These are phyloP conservation scores for Pisolithus albus DNA, from an alignment of 768 basidiomycete species.

Conservation along the genomic window DNA sequence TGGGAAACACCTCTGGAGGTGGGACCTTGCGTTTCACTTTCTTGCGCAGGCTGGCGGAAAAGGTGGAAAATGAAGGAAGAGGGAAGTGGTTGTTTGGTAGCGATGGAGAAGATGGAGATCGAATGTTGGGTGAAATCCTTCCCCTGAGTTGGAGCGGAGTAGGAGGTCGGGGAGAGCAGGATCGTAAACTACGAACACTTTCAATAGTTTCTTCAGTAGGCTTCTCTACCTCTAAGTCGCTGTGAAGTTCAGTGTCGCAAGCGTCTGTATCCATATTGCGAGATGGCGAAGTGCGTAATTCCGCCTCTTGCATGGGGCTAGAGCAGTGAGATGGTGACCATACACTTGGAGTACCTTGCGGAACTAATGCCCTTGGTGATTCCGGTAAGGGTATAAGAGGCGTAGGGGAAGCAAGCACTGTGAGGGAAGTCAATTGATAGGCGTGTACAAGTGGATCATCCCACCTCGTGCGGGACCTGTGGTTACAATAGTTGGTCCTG, in stretches of 20 bases:
- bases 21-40: constrained; percentile 41
- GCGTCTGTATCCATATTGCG: constrained; percentile 1
- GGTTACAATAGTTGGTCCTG: not conserved
- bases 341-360: constrained; percentile 25
- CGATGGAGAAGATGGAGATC: constrained; percentile 11
- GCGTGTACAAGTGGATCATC: not conserved
- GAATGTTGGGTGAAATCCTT: constrained; percentile 3
- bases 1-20: constrained; percentile 32
- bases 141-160: constrained; percentile 23
- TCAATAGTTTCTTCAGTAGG: constrained; percentile 2
- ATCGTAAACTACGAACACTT: constrained; percentile 4
- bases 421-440: not conserved
- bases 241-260: not conserved
- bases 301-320: constrained; percentile 7
- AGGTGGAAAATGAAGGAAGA: not conserved
- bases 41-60: constrained; percentile 14
- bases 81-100: constrained; percentile 10
- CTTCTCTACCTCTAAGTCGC: constrained; percentile 10
- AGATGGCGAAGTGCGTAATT: not conserved
- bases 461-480: not conserved
- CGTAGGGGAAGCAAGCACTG: not conserved
- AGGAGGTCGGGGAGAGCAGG: constrained; percentile 18
- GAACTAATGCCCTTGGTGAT: not conserved
- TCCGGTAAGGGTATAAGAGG: constrained; percentile 4
- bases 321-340: constrained; percentile 23